Base-by-base conservation (phyloP, 768 basidiomycete species). In the Stropharia rugosoannulata region DNA sequence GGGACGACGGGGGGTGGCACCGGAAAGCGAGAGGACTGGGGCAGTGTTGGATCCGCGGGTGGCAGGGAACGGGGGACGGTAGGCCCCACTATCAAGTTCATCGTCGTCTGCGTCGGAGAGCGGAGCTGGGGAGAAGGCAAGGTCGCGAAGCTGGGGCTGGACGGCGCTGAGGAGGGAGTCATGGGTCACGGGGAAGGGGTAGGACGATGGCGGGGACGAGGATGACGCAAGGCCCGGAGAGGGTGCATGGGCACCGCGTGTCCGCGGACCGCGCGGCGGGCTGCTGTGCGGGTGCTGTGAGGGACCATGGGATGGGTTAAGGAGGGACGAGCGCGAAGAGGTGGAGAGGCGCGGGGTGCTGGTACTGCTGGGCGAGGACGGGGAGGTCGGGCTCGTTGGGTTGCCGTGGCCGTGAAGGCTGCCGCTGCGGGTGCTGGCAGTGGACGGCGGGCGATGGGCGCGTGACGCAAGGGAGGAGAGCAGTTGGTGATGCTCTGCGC, bases 401-500 rank as follows among this genome's bases (percentile, higher is more conserved):
- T 10, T 3, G 3, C 16, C 18, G 18, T 19, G 22, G 18, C 5
- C 16, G 43, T 16, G 16, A 18, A 22, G 15, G 43, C n/a, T 16
- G 22, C 38, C 37, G 11, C 45, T 29, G 27, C 45, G 19, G 38
- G 37, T 41, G 40, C 50, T 51, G 40, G 27, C 50, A 13, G 41
- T 51, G 39, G 50, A 51, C 5, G 13, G 25, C 18, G 39, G 50
- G 15, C 51, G 51, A 12, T 22, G 19, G n/a, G 10, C 5, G 11
- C 51, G 51, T 3, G 40, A 40, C 4, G 29, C 29, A 5, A 36
- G 54, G 0, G 61, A 58, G 11, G 63, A 54, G 1, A 63, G 57
- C 39, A 79, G 73, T 16, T 74, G 71, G 37, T 76, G 70, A 29
- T 75, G 79, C 56, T 80, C 83, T 37, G 77, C 67, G 55, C 77